These are phyloP conservation scores for Serendipita sp. DNA, from an alignment of 768 basidiomycete genomes.

Conservation along the genomic window DNA sequence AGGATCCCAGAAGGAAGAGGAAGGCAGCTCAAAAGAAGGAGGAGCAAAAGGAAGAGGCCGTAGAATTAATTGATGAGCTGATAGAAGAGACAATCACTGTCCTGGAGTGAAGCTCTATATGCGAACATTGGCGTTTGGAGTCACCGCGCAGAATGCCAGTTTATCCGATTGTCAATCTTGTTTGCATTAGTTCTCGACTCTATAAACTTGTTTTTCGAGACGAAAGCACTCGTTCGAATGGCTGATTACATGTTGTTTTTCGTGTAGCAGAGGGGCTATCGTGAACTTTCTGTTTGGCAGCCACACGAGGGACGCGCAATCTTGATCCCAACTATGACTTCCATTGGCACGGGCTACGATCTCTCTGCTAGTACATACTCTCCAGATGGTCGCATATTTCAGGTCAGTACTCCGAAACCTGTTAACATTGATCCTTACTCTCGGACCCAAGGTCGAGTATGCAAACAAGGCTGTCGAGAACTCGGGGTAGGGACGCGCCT, in stretches of 20 bases:
- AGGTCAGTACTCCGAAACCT: conserved; percentile 35
- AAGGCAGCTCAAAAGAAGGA: conserved; percentile 27
- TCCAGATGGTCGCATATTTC: conserved; percentile 96
- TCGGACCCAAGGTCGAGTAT: conserved; percentile 66
- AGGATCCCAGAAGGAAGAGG: conserved; percentile 31
- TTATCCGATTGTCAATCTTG: neutral
- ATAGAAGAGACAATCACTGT: conserved; percentile 57
- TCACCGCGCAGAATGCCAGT: neutral
- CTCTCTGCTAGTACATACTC: conserved; percentile 87
- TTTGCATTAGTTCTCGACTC: no score
- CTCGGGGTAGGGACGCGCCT: conserved; percentile 51
- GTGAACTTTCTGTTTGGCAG: neutral
- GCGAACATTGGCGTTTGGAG: neutral
- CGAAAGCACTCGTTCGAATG: no score
- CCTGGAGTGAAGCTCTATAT: neutral
- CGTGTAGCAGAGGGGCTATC: neutral
- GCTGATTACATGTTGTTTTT: no score
- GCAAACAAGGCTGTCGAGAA: conserved; percentile 98
- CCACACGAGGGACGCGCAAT: conserved; percentile 6
- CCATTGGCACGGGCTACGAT: conserved; percentile 98
- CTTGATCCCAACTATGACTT: conserved; percentile 51
- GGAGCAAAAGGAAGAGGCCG: conserved; percentile 71
- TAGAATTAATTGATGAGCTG: conserved; percentile 88
- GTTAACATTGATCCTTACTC: conserved; percentile 6
- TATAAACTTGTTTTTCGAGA: no score